A percentile compares a stretch with the other conserved stretches of the same genome.
Evolutionary conservation across 768 basidiomycete species (phyloP).

Genomic region (Boletus fagicola): DNA sequence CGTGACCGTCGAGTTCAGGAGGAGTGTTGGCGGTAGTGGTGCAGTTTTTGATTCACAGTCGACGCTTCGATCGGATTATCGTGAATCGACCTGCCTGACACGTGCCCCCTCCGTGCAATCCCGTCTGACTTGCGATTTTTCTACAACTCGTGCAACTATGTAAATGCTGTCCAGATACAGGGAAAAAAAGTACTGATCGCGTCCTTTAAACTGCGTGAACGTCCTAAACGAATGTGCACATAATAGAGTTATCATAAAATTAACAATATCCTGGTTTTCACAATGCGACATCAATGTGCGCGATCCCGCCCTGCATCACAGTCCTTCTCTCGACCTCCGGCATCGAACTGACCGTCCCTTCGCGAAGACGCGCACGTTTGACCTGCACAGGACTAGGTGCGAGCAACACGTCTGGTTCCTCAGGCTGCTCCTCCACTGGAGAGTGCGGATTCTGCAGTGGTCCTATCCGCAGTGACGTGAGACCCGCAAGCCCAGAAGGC

Average conservation of each 20-base stretch:
- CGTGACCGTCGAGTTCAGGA: neutral
- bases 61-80: constrained; percentile 25
- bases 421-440: constrained; percentile 13
- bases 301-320: constrained; percentile 26
- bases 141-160: neutral
- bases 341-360: constrained; percentile 12
- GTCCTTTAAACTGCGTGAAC: neutral
- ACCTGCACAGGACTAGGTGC: neutral
- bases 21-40: neutral
- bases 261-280: constrained; percentile 12
- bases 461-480: constrained; percentile 14
- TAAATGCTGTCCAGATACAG: neutral
- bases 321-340: constrained; percentile 25
- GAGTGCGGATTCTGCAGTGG: constrained; percentile 23
- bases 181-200: neutral
- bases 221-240: neutral
- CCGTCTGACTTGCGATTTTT: neutral
- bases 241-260: constrained; percentile 21
- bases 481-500: constrained; percentile 24
- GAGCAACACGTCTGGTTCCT: neutral
- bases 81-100: constrained; percentile 14
- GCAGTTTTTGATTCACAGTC: constrained; percentile 17
- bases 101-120: constrained; percentile 13
- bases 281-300: constrained; percentile 24
- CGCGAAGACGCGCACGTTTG: constrained; percentile 24